Base-by-base conservation (phyloP, 2,329 filamentous ascomycete species). In the Clarireedia hainanense region DNA sequence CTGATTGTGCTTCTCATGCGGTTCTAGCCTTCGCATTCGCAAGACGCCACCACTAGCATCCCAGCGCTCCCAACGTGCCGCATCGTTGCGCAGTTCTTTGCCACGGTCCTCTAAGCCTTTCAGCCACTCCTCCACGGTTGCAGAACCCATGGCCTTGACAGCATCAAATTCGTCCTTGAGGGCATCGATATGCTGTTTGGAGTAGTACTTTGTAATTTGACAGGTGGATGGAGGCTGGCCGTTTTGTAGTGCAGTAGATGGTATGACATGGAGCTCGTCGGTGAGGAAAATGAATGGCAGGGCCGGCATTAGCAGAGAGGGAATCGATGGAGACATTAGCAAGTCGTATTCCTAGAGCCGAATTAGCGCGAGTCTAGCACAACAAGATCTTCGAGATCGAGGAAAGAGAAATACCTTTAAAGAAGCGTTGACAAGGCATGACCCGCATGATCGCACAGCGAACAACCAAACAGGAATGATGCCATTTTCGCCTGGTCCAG, bases 21-120 rank as follows among this genome's bases (percentile, higher is more conserved):
- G 39, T 27, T 58, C 58, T 6, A 43, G 26, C 27, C 23, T 58
- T 26, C 57, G 63, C 60, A 68, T 66, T 49, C 59, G 57, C 30
- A 58, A 37, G 23, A 68, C 47, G 9, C 63, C 62, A 51, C 64
- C 62, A 46, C 42, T 75, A 54, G 36, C 73, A 73, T 48, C 83
- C 82, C 86, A 92, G 64, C 83, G 85, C 67, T 91, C 88, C 85
- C 88, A 92, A 50, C 86, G 80, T 27, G 80, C 76, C 30, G 81
- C 77, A 66, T 88, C 83, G 10, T 74, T 76, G 62, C 83, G 78
- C 49, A 76, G 72, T 57, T 81, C 76, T 63, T 80, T 80, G 9
- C 87, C 86, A 57, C 81, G 77, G 27, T 73, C 74, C 45, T 83
- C 79, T 3, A 94, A 76, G 9, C 88, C 88, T 70, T 91, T 91